These are phyloP conservation scores for Globisporangium canariense DNA, from an alignment of 352 stramenopile species.

Conservation along the genomic window DNA sequence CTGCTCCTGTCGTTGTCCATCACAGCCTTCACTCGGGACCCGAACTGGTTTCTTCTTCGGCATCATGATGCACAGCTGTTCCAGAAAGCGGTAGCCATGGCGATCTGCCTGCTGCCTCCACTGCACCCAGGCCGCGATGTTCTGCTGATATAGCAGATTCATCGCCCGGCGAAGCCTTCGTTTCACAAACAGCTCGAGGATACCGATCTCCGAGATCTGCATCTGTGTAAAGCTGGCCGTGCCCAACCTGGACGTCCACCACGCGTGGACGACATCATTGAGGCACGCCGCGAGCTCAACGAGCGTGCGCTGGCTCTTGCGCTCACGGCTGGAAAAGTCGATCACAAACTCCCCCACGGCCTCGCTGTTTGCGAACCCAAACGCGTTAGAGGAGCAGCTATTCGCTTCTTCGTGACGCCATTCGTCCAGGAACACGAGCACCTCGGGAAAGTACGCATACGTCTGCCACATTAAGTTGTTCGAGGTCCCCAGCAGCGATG, in stretches of 20 bases:
- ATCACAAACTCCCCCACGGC: conserved; percentile 9
- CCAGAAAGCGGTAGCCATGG: neutral
- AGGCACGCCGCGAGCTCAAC: conserved; percentile 2
- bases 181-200: conserved; percentile 13
- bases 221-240: conserved; percentile 6
- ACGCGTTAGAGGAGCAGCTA: conserved; percentile 27
- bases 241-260: conserved; percentile 11
- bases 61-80: conserved; percentile 1
- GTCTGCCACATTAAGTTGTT: conserved; percentile 44
- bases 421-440: conserved; percentile 62
- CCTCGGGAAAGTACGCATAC: conserved; percentile 66
- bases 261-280: conserved; percentile 17
- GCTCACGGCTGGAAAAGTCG: neutral
- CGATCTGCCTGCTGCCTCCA: neutral
- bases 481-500: neutral
- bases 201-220: conserved; percentile 12
- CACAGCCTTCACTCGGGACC: neutral
- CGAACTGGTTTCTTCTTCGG: neutral
- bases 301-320: conserved; percentile 2
- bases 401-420: conserved; percentile 37
- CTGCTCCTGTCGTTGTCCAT: neutral
- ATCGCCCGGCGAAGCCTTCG: conserved; percentile 1
- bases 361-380: conserved; percentile 23
- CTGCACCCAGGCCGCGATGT: conserved; percentile 14
- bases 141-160: conserved; percentile 13